Conservation (phyloP, 805 yeast genomes). For the Candida broadrunensis region DNA sequence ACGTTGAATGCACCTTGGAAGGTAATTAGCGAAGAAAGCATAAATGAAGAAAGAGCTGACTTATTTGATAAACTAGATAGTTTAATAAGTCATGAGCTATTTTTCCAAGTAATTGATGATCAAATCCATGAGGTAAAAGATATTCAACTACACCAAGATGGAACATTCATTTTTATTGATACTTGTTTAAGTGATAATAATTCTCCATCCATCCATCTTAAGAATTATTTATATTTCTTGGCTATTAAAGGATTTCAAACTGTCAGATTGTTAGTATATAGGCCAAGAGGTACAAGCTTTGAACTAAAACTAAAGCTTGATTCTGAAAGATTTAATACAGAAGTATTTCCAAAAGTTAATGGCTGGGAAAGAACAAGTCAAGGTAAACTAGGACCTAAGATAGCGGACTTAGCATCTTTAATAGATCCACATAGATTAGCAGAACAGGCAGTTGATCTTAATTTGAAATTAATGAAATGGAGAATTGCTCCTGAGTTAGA, state of each 20-base stretch:
- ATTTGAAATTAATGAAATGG: constrained; percentile 95
- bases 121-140: not conserved
- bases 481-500: constrained; percentile 81
- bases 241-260: constrained; percentile 20
- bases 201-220: constrained; percentile 50
- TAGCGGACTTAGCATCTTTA: constrained; percentile 77
- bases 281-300: constrained; percentile 15
- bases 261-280: constrained; percentile 22
- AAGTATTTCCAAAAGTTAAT: constrained; percentile 41
- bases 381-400: constrained; percentile 75
- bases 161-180: constrained; percentile 29
- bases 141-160: not conserved
- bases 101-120: constrained; percentile 11
- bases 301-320: constrained; percentile 14
- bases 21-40: constrained; percentile 7
- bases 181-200: constrained; percentile 21
- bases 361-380: constrained; percentile 90
- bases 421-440: constrained; percentile 81
- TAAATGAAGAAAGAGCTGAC: constrained; percentile 3
- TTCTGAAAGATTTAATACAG: constrained; percentile 2
- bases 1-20: constrained; percentile 54
- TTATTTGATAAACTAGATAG: not conserved
- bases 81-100: constrained; percentile 4
- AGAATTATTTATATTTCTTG: constrained; percentile 55
- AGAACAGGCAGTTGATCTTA: constrained; percentile 88